Percentiles rank a stretch among this genome's conserved stretches.
These are phyloP conservation scores for Triticum urartu DNA, from an alignment of 176 grass and related monocot species.

Conservation along the genomic window DNA sequence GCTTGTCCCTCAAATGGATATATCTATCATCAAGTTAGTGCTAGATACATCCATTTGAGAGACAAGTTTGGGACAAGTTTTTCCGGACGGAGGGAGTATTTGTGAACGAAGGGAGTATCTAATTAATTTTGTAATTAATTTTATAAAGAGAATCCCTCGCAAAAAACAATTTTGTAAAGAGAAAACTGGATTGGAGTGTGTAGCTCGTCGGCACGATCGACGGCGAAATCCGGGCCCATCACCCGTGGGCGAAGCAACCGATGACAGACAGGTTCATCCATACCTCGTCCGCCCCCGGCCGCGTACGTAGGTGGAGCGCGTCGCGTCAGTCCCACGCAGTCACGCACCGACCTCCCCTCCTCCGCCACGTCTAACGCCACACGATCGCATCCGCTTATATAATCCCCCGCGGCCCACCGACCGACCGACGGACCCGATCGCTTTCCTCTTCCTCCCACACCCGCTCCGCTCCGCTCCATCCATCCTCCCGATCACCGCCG, in stretches of 20 bases:
- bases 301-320: not conserved
- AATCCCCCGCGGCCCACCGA: not conserved
- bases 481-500: not conserved
- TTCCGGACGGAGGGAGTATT: too few species aligned
- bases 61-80: too few species aligned
- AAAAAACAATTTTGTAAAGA: too few species aligned
- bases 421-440: not conserved
- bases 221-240: not conserved
- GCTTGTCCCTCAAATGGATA: too few species aligned
- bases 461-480: not conserved
- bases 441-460: not conserved
- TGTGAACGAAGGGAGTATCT: too few species aligned
- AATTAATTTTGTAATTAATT: too few species aligned
- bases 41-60: too few species aligned
- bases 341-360: not conserved
- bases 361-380: not conserved
- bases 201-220: not conserved
- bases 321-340: constrained; percentile 6
- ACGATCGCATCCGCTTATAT: not conserved
- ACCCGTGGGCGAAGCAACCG: not conserved
- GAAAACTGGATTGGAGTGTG: not conserved
- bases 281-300: not conserved
- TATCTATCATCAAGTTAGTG: too few species aligned
- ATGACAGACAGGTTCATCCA: not conserved
- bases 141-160: too few species aligned